These are phyloP conservation scores for Amanita muscaria DNA, from an alignment of 768 basidiomycete species.

Conservation along the genomic window DNA sequence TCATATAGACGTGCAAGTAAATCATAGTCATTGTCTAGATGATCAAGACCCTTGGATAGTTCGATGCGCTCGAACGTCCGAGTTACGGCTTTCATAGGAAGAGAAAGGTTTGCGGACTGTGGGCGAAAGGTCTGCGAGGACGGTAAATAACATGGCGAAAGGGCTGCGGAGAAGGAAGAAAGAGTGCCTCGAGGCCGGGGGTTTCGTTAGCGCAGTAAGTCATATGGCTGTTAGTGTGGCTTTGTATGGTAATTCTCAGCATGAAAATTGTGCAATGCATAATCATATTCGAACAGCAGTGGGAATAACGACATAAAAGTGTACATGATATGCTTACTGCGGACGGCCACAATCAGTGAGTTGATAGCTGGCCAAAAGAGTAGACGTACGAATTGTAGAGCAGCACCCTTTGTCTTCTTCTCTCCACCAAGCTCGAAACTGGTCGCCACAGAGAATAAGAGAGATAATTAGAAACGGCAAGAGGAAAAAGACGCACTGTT, in stretches of 20 bases:
- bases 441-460: slow-evolving; percentile 7
- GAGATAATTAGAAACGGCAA: neutral
- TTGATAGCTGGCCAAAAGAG: neutral
- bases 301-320: slow-evolving; percentile 13
- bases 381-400: slow-evolving; percentile 80
- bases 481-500: slow-evolving; percentile 62
- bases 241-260: neutral
- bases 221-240: neutral
- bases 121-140: neutral
- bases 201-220: too few relatives aligned
- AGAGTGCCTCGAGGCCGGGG: too few relatives aligned
- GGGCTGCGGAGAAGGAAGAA: neutral
- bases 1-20: slow-evolving; percentile 26
- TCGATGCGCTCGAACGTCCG: slow-evolving; percentile 10
- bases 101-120: neutral
- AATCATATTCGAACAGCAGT: slow-evolving; percentile 17
- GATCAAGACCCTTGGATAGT: slow-evolving; percentile 24
- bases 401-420: slow-evolving; percentile 99
- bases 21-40: slow-evolving; percentile 32
- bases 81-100: neutral
- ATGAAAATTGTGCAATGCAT: neutral
- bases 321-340: slow-evolving; percentile 16
- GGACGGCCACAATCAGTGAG: neutral
- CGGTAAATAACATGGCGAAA: too few relatives aligned
- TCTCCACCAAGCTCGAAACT: slow-evolving; percentile 99